These are phyloP conservation scores for Fusarium cyanostomum DNA, from an alignment of 2,329 filamentous ascomycete species.

Conservation along the genomic window DNA sequence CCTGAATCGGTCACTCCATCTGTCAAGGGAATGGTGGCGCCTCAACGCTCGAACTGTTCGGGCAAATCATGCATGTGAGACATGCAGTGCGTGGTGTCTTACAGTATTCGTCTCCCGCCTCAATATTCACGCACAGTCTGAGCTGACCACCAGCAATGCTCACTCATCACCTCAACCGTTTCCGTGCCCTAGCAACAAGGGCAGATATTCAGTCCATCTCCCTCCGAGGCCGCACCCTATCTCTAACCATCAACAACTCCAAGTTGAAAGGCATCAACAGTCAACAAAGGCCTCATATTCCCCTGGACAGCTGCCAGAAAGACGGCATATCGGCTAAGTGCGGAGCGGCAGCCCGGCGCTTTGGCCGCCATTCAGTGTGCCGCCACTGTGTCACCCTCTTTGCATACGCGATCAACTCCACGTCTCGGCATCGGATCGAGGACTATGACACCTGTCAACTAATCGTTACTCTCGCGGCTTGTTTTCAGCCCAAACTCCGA, in stretches of 20 bases:
- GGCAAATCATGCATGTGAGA: conserved; percentile 23
- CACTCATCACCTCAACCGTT: no score
- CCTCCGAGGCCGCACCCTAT: no score
- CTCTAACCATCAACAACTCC: no score
- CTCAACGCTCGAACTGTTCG: conserved; percentile 7
- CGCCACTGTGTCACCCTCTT: background rate
- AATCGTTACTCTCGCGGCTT: conserved; percentile 15
- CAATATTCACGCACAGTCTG: background rate
- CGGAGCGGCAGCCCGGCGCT: background rate
- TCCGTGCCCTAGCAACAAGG: no score
- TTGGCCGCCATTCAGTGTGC: background rate
- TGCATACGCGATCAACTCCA: background rate
- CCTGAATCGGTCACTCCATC: no score
- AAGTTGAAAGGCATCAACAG: no score
- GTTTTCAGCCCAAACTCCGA: conserved; percentile 16
- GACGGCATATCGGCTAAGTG: no score
- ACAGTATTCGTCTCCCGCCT: background rate
- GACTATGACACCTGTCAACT: background rate
- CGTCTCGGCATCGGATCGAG: background rate
- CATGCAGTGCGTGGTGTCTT: conserved; percentile 26
- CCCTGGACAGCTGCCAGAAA: no score
- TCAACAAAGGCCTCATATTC: no score
- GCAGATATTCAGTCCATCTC: no score
- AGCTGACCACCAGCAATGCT: no score
- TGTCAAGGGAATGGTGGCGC: background rate